Base-by-base conservation (phyloP, 805 yeast genomes). In the Kluyveromyces lactis region DNA sequence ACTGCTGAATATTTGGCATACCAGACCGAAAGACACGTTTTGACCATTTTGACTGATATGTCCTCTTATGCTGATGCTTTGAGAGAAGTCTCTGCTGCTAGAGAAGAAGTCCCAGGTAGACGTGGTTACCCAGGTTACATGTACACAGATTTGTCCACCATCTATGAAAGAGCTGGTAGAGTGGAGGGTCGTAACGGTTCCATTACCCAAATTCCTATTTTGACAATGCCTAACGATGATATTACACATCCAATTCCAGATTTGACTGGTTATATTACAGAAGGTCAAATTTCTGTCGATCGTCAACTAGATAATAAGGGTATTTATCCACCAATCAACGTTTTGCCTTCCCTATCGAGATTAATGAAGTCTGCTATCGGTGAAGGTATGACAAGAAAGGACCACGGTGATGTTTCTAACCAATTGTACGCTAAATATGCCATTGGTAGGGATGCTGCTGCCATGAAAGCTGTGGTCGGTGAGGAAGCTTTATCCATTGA, bases 71-170 rank as follows among this genome's bases (percentile, higher is more conserved):
- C 99, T 30, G 99, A 92, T 66, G 99, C 99, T 30, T 73, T 92
- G 62, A 89, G 99, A 81, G 99, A 92, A 72, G 98, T 92, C 38
- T 87, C 97, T 48, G 98, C 99, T 46, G 99, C 99, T 36, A 87
- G 99, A 75, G 99, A 92, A 70, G 98, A 94, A 71, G 98, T 92
- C 34, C 98, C 98, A 62, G 99, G 99, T 75, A 87, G 99, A 78
- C 87, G 99, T 81, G 99, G 99, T 75, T 92, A 92, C 68, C 99
- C 99, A 49, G 99, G 99, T 84, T 92, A 92, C 68, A 92, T 92
- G 99, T 92, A 92, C 72, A 92, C 99, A 35, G 99, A 92, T 81
- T 86, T 92, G 73, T 86, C 97, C 38, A 92, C 97, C 38, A 87
- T 92, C 59, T 92, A 92, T 67, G 99, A 92, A 72, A 86, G 99